A percentile compares a stretch with the other conserved stretches of the same genome.
Evolutionary conservation across 129 eudicot genomes (phyloP).

Genomic region (Escallonia rubra): DNA sequence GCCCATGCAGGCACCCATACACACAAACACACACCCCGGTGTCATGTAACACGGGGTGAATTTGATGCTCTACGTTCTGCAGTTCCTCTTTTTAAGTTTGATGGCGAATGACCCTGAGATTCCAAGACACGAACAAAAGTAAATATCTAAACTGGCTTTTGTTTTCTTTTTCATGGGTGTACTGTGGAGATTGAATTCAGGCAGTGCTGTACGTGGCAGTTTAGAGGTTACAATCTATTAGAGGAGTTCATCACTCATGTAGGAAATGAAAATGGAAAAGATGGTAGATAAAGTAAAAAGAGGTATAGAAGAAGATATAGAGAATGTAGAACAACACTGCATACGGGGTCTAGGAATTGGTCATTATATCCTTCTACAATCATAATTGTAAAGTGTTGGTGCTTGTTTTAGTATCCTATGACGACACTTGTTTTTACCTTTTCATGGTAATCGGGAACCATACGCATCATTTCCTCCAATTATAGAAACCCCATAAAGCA

Average conservation of each 20-base stretch:
- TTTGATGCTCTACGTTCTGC: neutral
- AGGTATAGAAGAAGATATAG: neutral
- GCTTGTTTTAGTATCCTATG: slow-evolving; percentile 17
- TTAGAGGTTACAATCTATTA: slow-evolving; percentile 5
- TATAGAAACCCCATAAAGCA: slow-evolving; percentile 2
- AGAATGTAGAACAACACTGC: slow-evolving; percentile 16
- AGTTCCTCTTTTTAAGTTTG: neutral
- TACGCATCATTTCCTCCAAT: slow-evolving; percentile 2
- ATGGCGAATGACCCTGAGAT: neutral
- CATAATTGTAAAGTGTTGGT: slow-evolving; percentile 4
- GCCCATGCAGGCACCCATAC: neutral
- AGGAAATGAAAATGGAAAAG: neutral
- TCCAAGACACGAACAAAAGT: neutral
- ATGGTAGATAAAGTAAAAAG: too few relatives aligned
- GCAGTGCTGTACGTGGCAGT: slow-evolving; percentile 10
- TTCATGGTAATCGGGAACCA: neutral
- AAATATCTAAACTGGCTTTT: neutral
- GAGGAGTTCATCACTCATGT: neutral
- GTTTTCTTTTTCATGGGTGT: neutral
- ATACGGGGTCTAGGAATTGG: slow-evolving; percentile 13
- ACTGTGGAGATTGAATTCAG: neutral
- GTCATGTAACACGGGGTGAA: neutral
- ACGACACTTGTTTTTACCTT: neutral
- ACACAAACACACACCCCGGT: neutral
- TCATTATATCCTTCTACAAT: slow-evolving; percentile 9